Evolutionary conservation across 257 asterid species (phyloP).

Genomic region (Primulina huaijiensis): DNA sequence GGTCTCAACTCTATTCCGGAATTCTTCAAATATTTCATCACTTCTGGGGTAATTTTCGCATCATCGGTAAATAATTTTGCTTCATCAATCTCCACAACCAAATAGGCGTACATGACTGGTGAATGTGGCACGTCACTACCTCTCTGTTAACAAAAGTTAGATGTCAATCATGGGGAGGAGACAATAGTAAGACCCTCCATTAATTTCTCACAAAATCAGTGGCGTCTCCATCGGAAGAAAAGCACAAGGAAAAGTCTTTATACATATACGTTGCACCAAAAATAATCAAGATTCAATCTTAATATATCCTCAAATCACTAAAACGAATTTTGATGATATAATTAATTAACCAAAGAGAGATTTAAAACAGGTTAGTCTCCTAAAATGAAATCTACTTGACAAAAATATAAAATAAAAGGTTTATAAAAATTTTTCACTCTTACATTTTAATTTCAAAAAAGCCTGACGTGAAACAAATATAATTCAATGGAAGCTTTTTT

Average conservation of each 20-base stretch:
- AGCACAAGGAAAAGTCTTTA: constrained; percentile 12
- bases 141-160: constrained; percentile 51
- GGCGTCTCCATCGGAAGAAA: constrained; percentile 11
- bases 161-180: constrained; percentile 20
- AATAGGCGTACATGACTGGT: constrained; percentile 91
- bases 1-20: constrained; percentile 81
- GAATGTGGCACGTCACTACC: constrained; percentile 86
- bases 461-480: no score
- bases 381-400: no score
- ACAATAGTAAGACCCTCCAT: constrained; percentile 19
- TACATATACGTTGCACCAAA: constrained; percentile 8
- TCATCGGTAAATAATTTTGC: constrained; percentile 75
- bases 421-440: no score
- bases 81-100: constrained; percentile 78
- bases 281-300: constrained; percentile 8
- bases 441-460: no score
- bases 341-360: constrained; percentile 4
- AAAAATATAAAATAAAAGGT: no score
- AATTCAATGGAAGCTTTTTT: no score
- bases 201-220: background rate
- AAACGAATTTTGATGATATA: background rate
- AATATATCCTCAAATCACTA: background rate
- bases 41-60: constrained; percentile 67
- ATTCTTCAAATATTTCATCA: constrained; percentile 66
- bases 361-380: no score